These are phyloP conservation scores for Collybia sp. DNA, from an alignment of 768 basidiomycete species.

Conservation along the genomic window DNA sequence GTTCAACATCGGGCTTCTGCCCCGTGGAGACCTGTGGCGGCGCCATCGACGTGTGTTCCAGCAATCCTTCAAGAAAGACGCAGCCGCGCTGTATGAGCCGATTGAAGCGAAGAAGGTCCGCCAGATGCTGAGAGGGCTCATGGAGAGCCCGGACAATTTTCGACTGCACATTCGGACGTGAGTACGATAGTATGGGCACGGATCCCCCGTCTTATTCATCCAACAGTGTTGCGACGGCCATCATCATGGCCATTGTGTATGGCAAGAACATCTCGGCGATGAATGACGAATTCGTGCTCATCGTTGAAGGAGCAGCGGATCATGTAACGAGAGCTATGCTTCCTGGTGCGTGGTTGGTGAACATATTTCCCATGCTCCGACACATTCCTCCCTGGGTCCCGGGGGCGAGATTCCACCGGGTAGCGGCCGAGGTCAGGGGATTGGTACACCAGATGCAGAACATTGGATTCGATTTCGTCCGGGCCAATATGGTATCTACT, in stretches of 20 bases:
- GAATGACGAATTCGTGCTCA: slow-evolving; percentile 16
- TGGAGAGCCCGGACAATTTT: not conserved
- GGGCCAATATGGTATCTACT: slow-evolving; percentile 11
- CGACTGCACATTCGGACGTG: not conserved
- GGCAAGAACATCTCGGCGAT: slow-evolving; percentile 19
- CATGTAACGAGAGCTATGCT: slow-evolving; percentile 8
- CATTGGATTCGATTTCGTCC: slow-evolving; percentile 14
- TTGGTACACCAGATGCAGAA: slow-evolving; percentile 12
- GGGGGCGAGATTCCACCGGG: slow-evolving; percentile 19
- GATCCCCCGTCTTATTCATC: too few relatives aligned
- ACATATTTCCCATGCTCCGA: slow-evolving; percentile 25
- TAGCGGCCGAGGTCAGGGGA: slow-evolving; percentile 8
- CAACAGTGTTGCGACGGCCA: slow-evolving; percentile 7
- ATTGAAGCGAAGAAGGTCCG: not conserved
- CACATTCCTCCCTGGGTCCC: slow-evolving; percentile 33
- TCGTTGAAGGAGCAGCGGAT: slow-evolving; percentile 13
- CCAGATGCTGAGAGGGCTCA: not conserved
- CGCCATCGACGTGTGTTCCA: not conserved
- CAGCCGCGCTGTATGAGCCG: not conserved
- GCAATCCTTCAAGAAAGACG: not conserved
- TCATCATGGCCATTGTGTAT: slow-evolving; percentile 20
- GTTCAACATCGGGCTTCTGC: not conserved
- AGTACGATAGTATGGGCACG: too few relatives aligned
- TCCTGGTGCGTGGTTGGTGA: slow-evolving; percentile 18
- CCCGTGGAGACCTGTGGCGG: not conserved